Percentiles rank a stretch among this genome's conserved stretches.
Evolutionary conservation across 2,329 filamentous ascomycete genomes (phyloP).

Genomic region (Tolypocladium capitatum): DNA sequence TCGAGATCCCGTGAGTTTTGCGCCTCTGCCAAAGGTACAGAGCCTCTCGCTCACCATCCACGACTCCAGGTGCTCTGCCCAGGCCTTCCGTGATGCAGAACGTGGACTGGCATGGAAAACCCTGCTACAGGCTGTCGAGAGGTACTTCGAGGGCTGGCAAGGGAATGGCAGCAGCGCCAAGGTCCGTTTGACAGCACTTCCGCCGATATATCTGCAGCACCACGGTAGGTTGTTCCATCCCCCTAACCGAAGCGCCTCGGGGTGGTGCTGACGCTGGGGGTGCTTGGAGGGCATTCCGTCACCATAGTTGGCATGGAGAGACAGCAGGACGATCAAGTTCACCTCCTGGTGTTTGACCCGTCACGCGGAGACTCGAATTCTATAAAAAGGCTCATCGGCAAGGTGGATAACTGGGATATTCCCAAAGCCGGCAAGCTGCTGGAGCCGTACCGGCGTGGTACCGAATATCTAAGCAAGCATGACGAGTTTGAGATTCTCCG

Average conservation of each 20-base stretch:
- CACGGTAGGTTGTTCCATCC: constrained; percentile 35
- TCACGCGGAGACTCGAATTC: constrained; percentile 58
- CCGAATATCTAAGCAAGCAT: constrained; percentile 54
- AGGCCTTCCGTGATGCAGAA: constrained; percentile 40
- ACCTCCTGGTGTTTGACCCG: constrained; percentile 80
- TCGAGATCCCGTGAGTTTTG: constrained; percentile 48
- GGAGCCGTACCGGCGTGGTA: constrained; percentile 59
- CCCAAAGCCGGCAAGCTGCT: constrained; percentile 33
- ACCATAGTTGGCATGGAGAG: constrained; percentile 79
- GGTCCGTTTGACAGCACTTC: constrained; percentile 57
- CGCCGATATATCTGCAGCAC: constrained; percentile 86
- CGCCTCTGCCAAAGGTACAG: too few species aligned
- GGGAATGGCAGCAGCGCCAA: constrained; percentile 36
- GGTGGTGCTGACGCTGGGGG: background rate
- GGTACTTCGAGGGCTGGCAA: constrained; percentile 52
- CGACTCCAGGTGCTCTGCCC: constrained; percentile 42
- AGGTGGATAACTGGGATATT: constrained; percentile 27
- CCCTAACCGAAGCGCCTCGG: background rate
- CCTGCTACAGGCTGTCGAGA: constrained; percentile 55
- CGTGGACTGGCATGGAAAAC: constrained; percentile 31
- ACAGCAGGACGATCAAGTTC: constrained; percentile 45
- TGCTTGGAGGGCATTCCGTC: constrained; percentile 59
- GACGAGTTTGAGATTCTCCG: constrained; percentile 68
- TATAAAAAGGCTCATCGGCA: constrained; percentile 45
- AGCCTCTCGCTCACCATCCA: background rate